Base-by-base conservation (phyloP, 2,329 filamentous ascomycete genomes). In the Stemphylium beticola region DNA sequence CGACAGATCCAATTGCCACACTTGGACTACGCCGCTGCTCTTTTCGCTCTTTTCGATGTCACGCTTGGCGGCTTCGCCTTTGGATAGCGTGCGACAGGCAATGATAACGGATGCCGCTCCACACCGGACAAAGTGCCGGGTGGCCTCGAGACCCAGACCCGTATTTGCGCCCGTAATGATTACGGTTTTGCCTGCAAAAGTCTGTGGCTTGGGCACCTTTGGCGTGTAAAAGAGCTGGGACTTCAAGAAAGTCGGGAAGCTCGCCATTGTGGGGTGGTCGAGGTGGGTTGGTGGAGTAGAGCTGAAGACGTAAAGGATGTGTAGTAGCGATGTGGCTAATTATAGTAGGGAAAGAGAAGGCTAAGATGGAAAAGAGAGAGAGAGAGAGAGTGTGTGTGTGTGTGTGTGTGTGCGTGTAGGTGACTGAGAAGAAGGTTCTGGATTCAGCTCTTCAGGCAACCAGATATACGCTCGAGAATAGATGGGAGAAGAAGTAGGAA, bases 1-100 rank as follows among this genome's bases (percentile, higher is more conserved):
- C 1, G 58, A 51, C 1, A 81, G 66, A 53, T 81, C 78, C 4
- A 82, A 63, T 1, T 66, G 62, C 78, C 79, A 81, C 5, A 80
- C 78, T 49, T 79, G 73, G 12, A 79, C 62, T 2, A 75, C 70
- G 12, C 61, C 65, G 20, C 50, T 45, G 11, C 67, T 63, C 10
- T 64, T 64, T 5, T 68, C 73, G 4, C 55, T 64, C 12, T 61
- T 34, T 44, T 77, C 73, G 34, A 82, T 77, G 14, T 74, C 65
- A n/a, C 66, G 55, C 36, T 73, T 74, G 1, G n/a, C 79, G 73
- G 4, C 64, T 66, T 66, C 54, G 4, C 79, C 79, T 48, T 78
- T 79, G 32, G 67, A 62, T 3, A 65, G 36, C 34, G 58, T 74
- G 20, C 80, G 76, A 31, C 77, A 75, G 2, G 76, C 78, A 9